Base-by-base conservation (phyloP, 2,329 filamentous ascomycete species). In the Colletotrichum sp. region DNA sequence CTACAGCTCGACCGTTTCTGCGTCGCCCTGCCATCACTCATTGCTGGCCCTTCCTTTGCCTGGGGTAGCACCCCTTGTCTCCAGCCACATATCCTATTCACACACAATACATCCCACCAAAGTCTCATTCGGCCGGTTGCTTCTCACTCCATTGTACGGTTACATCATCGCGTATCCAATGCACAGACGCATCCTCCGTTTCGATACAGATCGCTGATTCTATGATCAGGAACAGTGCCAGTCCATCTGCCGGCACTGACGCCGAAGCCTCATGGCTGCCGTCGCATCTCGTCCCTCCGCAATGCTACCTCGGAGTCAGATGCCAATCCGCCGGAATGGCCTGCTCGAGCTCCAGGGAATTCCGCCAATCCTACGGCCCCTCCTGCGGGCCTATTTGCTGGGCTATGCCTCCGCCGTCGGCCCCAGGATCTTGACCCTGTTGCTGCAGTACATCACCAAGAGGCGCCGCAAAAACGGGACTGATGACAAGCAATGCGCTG, bases 371-470 rank as follows among this genome's bases (percentile, higher is more conserved):
- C 83, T 93, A 36, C 88, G 89, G 68, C 92, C 92, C 18, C 82
- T 92, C 28, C 80, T 92, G 70, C 88, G 91, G 75, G 92, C 92
- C 63, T 93, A 92, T 82, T 80, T 91, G 16, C 80, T 93, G 39
- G 92, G 91, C 34, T 93, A 93, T 84, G 88, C 88, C 21, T 92
- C 91, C 68, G 87, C 88, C 39, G 90, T 92, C 9, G 88, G 86
- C 32, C 92, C 92, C 15, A 87, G 91, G 76, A 82, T 93, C 26
- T 80, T 92, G 77, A 89, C 89, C 4, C 82, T 93, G 75, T 78
- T 92, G 34, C 81, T 92, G 69, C 87, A 90, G 77, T 86, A 89
- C 80, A 80, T 89, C 77, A 85, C 85, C 75, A 85, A 83, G 77
- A 83, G 82, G 13, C 62, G 70, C 49, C 76, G 71, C 21, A 71